Percentiles rank a stretch among this genome's conserved stretches.
Conservation (phyloP, 2,329 filamentous ascomycete species). For the Rutstroemia sp. region DNA sequence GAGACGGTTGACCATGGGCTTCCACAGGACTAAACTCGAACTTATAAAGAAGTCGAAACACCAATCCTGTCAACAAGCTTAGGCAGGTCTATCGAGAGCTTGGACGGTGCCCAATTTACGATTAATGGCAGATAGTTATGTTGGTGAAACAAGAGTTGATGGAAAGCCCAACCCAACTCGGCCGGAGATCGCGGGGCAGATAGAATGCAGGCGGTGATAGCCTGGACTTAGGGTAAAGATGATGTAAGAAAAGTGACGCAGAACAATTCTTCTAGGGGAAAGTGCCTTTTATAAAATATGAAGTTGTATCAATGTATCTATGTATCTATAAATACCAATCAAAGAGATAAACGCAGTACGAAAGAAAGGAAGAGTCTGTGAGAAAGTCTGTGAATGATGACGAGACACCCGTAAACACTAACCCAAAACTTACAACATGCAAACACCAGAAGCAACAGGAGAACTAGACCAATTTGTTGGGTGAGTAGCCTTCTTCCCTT, state of each 20-base stretch:
- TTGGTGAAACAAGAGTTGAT: background rate
- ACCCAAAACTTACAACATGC: too few relatives aligned
- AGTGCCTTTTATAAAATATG: background rate
- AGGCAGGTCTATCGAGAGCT: background rate
- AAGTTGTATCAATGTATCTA: background rate
- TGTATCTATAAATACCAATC: background rate
- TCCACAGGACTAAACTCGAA: background rate
- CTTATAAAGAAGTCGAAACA: background rate
- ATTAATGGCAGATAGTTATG: background rate
- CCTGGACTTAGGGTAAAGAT: background rate
- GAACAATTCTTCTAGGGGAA: too few relatives aligned
- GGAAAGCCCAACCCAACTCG: background rate
- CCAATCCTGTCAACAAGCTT: background rate
- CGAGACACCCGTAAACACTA: too few relatives aligned
- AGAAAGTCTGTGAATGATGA: too few relatives aligned
- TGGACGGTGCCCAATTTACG: background rate
- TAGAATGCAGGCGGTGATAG: background rate
- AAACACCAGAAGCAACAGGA: too few relatives aligned
- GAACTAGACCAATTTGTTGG: too few relatives aligned
- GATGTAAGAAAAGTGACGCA: background rate
- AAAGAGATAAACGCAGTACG: background rate
- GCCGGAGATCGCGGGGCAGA: background rate
- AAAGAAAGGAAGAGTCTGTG: too few relatives aligned
- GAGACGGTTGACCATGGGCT: background rate
- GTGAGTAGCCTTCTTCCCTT: too few relatives aligned